A percentile compares a stretch with the other conserved stretches of the same genome.
These are phyloP conservation scores for Alternaria longipes DNA, from an alignment of 2,329 filamentous ascomycete genomes.

Conservation along the genomic window DNA sequence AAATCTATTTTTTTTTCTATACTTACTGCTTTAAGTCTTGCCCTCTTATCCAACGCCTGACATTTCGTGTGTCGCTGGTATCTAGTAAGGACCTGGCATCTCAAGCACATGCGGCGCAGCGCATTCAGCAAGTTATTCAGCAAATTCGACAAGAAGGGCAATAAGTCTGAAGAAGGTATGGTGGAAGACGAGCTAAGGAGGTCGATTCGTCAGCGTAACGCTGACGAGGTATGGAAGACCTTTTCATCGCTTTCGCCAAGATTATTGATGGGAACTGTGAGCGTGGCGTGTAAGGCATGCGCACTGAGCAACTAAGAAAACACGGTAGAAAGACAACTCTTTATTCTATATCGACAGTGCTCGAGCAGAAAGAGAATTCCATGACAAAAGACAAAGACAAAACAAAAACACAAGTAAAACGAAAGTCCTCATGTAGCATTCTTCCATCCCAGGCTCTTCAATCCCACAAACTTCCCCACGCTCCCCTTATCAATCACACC, in stretches of 20 bases:
- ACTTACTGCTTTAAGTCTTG: no score
- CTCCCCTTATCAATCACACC: fast-evolving
- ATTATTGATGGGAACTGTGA: fast-evolving
- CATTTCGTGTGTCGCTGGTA: no score
- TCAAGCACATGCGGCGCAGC: not conserved
- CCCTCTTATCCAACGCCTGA: no score
- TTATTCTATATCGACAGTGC: not conserved
- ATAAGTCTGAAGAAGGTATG: fast-evolving
- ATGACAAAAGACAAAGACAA: not conserved
- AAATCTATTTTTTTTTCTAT: no score
- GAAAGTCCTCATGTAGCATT: not conserved
- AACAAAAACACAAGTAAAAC: not conserved
- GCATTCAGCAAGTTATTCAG: not conserved
- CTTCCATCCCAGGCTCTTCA: not conserved
- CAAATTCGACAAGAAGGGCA: not conserved
- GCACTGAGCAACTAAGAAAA: fast-evolving
- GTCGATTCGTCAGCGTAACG: not conserved
- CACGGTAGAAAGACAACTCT: no score
- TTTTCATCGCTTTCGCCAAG: not conserved
- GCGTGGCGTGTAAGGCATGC: fast-evolving
- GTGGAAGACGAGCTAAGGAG: no score
- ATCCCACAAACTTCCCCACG: no score
- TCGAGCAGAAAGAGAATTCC: not conserved
- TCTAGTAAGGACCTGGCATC: no score
- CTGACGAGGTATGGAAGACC: not conserved